These are phyloP conservation scores for Boletus pseudopeckii DNA, from an alignment of 768 basidiomycete genomes.

Conservation along the genomic window DNA sequence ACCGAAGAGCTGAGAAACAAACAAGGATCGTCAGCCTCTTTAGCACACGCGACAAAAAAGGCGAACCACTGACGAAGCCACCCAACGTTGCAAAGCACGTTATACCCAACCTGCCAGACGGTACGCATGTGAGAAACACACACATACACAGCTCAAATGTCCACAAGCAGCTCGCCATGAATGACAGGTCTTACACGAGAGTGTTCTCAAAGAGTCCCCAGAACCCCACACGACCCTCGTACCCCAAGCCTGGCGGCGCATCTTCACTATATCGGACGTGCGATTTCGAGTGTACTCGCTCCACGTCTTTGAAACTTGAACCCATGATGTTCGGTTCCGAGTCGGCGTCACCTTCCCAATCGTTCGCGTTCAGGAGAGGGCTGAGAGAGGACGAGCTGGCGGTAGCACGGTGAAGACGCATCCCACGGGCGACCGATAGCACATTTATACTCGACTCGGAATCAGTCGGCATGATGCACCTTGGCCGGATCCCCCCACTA, in stretches of 20 bases:
- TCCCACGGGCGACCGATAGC: background rate
- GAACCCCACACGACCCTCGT: slow-evolving; percentile 24
- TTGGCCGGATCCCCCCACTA: too few relatives aligned
- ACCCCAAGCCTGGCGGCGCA: background rate
- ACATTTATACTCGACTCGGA: slow-evolving; percentile 16
- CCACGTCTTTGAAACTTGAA: background rate
- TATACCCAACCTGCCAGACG: slow-evolving; percentile 25
- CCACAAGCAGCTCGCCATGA: background rate
- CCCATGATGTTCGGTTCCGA: slow-evolving; percentile 14
- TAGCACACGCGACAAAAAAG: background rate
- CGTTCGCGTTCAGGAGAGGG: slow-evolving; percentile 6
- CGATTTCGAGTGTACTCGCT: background rate
- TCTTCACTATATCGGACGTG: slow-evolving; percentile 1
- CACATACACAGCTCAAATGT: background rate
- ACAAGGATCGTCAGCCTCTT: background rate
- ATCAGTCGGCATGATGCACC: background rate
- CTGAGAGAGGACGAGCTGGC: slow-evolving; percentile 15
- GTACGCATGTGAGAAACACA: background rate
- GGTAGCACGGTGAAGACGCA: slow-evolving; percentile 1
- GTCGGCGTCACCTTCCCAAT: slow-evolving; percentile 1
- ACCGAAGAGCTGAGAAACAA: slow-evolving; percentile 26
- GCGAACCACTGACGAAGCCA: slow-evolving; percentile 26
- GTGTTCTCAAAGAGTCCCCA: slow-evolving; percentile 27
- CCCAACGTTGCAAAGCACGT: slow-evolving; percentile 32
- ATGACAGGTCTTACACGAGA: slow-evolving; percentile 22